Percentiles rank a stretch among this genome's conserved stretches.
These are phyloP conservation scores for Tolypocladium sp. DNA, from an alignment of 2,329 filamentous ascomycete genomes.

Conservation along the genomic window DNA sequence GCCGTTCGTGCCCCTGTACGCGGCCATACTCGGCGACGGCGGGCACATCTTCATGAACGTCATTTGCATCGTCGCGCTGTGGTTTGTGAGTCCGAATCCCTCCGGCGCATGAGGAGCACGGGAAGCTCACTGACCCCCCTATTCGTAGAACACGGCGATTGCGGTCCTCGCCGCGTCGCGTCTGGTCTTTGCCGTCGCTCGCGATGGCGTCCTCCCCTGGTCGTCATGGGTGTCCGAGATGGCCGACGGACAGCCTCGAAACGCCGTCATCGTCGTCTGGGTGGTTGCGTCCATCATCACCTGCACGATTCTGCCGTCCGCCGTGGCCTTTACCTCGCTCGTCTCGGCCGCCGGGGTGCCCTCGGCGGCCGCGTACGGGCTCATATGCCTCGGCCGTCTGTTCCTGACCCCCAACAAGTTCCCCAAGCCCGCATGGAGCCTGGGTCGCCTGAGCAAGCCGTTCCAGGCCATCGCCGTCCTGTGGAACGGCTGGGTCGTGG, in stretches of 20 bases:
- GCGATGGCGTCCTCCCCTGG: constrained; percentile 51
- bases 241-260: constrained; percentile 45
- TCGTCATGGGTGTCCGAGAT: constrained; percentile 49
- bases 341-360: constrained; percentile 43
- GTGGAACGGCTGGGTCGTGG: constrained; percentile 42
- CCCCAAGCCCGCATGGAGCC: constrained; percentile 35
- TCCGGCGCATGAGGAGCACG: neutral
- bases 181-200: constrained; percentile 53
- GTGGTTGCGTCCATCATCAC: constrained; percentile 42
- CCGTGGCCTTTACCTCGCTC: constrained; percentile 42
- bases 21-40: constrained; percentile 42
- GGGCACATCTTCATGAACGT: constrained; percentile 33
- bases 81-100: neutral
- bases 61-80: neutral
- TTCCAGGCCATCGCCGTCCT: constrained; percentile 37
- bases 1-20: constrained; percentile 50
- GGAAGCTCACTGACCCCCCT: neutral
- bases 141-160: constrained; percentile 44
- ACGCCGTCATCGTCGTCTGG: constrained; percentile 52
- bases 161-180: constrained; percentile 50
- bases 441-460: constrained; percentile 32
- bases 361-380: constrained; percentile 40
- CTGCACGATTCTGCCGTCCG: constrained; percentile 49
- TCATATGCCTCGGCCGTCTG: constrained; percentile 39
- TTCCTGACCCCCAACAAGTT: constrained; percentile 32